Conservation (phyloP, 2,329 filamentous ascomycete genomes). For the Fusarium buxicola region DNA sequence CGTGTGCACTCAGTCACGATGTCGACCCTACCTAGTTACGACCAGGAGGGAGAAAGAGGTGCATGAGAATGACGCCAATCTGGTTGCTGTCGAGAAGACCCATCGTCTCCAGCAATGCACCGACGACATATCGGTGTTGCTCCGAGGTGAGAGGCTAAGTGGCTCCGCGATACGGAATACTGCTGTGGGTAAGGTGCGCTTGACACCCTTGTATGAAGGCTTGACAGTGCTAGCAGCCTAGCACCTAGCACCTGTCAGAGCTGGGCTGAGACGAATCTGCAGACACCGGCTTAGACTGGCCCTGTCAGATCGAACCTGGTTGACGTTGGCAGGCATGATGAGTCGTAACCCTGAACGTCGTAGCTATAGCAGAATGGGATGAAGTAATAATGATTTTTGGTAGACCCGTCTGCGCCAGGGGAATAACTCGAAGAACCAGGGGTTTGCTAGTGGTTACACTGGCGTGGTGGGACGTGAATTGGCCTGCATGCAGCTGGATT, state of each 20-base stretch:
- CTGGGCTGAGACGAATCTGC: slow-evolving; percentile 18
- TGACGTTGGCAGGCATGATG: slow-evolving; percentile 41
- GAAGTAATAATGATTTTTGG: slow-evolving; percentile 32
- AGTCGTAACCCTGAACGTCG: slow-evolving; percentile 36
- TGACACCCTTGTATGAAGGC: slow-evolving; percentile 19
- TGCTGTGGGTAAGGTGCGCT: slow-evolving; percentile 32
- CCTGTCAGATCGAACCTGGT: slow-evolving; percentile 33
- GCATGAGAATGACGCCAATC: slow-evolving; percentile 3
- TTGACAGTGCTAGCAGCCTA: slow-evolving; percentile 3
- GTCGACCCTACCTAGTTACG: slow-evolving; percentile 21
- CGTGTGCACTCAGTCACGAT: neutral
- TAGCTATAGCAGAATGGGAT: slow-evolving; percentile 39
- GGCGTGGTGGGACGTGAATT: slow-evolving; percentile 29
- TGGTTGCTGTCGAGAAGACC: slow-evolving; percentile 1
- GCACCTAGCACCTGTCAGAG: slow-evolving; percentile 23
- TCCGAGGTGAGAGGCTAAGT: slow-evolving; percentile 33
- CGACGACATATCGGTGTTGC: slow-evolving; percentile 31
- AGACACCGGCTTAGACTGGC: slow-evolving; percentile 33
- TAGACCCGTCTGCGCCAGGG: slow-evolving; percentile 37
- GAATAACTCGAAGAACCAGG: slow-evolving; percentile 30
- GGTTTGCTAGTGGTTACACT: slow-evolving; percentile 36
- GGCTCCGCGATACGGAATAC: slow-evolving; percentile 22
- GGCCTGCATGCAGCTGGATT: slow-evolving; percentile 41
- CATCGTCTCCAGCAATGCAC: slow-evolving; percentile 23
- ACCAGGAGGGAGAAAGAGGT: slow-evolving; percentile 5